Evolutionary conservation across 2,329 filamentous ascomycete species (phyloP), one percentile per base, ranked within the genome.

Genomic region (Claviceps spartinae): DNA sequence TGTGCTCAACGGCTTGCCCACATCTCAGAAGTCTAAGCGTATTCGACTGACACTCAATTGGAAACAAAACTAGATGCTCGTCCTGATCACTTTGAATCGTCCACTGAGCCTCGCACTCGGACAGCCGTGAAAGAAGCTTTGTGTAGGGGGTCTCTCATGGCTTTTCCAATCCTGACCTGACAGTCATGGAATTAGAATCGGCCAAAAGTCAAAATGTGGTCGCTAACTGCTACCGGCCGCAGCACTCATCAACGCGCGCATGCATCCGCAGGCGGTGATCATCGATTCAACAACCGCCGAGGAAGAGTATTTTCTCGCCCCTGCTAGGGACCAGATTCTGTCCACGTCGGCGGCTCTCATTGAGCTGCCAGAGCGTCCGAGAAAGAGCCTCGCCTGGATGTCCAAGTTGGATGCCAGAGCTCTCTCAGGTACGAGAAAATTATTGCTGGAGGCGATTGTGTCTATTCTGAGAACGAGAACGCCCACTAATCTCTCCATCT

Each of bases 181-280:
- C 26, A 30, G 8, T 30, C 26, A 30, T 30, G 26, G 8, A 47
- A 24, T 43, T 11, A 14, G 37, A 9, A 14, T 24, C 14, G 26
- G 11, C 22, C 8, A 37, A 18, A n/a, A 22, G 41, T 8, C n/a
- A 49, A 46, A 6, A 2, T 16, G 26, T 24, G n/a, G 22, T 14
- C 13, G 43, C 42, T 49, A 22, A 50, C 47, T 37, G 42, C 26
- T 18, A 2, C 6, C 26, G 37, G n/a, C 9, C 8, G 44, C 30
- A 58, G 75, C 74, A 51, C 83, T 93, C 59, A 80, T 95, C 43
- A 73, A 85, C 53, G 73, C 70, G 14, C 88, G 83, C 60, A 78
- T 95, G 69, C 82, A 85, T 58, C 89, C 90, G 0, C 85, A 89
- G 63, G 87, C 79, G 44, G 70, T 88, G 18, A 75, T 95, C 30